Percentiles rank a stretch among this genome's conserved stretches.
These are phyloP conservation scores for Lasiosphaeria miniovina DNA, from an alignment of 495 filamentous ascomycete genomes.

Conservation along the genomic window DNA sequence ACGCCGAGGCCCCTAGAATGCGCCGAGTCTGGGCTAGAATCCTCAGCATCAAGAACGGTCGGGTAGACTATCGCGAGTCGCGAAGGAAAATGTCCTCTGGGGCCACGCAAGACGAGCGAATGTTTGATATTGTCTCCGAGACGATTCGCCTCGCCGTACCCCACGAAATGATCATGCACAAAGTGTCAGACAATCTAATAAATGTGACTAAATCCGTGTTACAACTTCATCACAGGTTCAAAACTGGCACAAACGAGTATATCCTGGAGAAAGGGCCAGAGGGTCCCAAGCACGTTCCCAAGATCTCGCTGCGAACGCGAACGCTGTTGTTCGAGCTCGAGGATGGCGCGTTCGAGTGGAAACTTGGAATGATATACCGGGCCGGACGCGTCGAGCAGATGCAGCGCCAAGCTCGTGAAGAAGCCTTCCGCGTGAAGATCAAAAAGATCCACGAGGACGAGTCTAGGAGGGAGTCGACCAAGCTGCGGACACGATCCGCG, in stretches of 20 bases:
- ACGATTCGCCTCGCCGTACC: conserved; percentile 86
- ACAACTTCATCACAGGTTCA: conserved; percentile 88
- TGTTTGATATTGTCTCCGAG: conserved; percentile 79
- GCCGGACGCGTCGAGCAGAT: conserved; percentile 82
- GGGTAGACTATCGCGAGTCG: conserved; percentile 74
- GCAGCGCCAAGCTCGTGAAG: conserved; percentile 83
- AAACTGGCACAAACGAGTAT: conserved; percentile 81
- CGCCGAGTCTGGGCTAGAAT: conserved; percentile 79
- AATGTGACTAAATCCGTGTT: conserved; percentile 84
- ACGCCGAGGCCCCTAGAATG: conserved; percentile 80
- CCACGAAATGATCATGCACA: conserved; percentile 89
- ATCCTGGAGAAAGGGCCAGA: conserved; percentile 78
- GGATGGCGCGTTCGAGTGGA: conserved; percentile 97
- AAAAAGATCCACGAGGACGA: conserved; percentile 74
- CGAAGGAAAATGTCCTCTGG: conserved; percentile 62
- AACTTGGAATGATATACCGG: conserved; percentile 87
- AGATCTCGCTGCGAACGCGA: conserved; percentile 74
- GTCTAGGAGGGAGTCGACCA: conserved; percentile 48
- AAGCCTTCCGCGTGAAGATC: conserved; percentile 82
- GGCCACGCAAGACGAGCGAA: conserved; percentile 66
- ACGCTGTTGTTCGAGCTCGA: conserved; percentile 86
- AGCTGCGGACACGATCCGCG: conserved; percentile 48
- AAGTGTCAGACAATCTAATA: conserved; percentile 86
- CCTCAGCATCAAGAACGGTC: conserved; percentile 73
- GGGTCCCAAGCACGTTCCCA: conserved; percentile 79